These are phyloP conservation scores for Peniophora sp. DNA, from an alignment of 1,284 basidiomycete species.

Conservation along the genomic window DNA sequence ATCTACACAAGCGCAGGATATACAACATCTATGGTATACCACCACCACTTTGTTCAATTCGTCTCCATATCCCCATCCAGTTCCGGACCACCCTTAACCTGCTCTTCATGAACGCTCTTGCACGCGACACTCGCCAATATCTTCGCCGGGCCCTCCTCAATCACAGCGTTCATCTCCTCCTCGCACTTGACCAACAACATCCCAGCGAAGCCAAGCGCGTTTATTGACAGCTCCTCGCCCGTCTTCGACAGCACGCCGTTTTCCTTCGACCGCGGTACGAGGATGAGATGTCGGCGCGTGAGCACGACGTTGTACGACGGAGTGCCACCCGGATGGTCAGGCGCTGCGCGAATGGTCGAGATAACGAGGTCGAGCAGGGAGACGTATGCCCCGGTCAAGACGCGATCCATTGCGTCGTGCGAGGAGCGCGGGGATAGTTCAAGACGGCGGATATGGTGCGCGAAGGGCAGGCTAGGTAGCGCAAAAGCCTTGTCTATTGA, in stretches of 20 bases:
- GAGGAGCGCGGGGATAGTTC: conserved; percentile 35
- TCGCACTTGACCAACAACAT: conserved; percentile 79
- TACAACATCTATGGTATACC: too few relatives aligned
- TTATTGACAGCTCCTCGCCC: conserved; percentile 57
- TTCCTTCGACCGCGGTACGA: conserved; percentile 70
- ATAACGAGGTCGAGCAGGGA: conserved; percentile 72
- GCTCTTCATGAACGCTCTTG: conserved; percentile 55
- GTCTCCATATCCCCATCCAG: conserved; percentile 6
- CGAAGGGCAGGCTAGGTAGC: conserved; percentile 62
- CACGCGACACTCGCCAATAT: conserved; percentile 57
- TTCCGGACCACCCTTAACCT: conserved; percentile 16
- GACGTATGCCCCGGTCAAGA: conserved; percentile 61
- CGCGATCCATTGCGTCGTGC: conserved; percentile 41
- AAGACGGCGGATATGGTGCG: conserved; percentile 71
- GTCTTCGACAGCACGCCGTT: conserved; percentile 40
- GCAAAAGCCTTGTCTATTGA: conserved; percentile 67
- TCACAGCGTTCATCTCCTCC: conserved; percentile 60
- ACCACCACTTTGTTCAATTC: neutral
- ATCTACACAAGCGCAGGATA: too few relatives aligned
- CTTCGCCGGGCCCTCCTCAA: conserved; percentile 47
- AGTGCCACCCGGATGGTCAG: conserved; percentile 48
- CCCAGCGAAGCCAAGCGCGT: conserved; percentile 83
- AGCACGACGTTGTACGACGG: conserved; percentile 81
- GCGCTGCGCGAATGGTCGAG: conserved; percentile 63
- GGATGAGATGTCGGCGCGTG: conserved; percentile 75